Evolutionary conservation across 768 basidiomycete species (phyloP), one percentile per base, ranked within the genome.

Genomic region (Terana coerulea): DNA sequence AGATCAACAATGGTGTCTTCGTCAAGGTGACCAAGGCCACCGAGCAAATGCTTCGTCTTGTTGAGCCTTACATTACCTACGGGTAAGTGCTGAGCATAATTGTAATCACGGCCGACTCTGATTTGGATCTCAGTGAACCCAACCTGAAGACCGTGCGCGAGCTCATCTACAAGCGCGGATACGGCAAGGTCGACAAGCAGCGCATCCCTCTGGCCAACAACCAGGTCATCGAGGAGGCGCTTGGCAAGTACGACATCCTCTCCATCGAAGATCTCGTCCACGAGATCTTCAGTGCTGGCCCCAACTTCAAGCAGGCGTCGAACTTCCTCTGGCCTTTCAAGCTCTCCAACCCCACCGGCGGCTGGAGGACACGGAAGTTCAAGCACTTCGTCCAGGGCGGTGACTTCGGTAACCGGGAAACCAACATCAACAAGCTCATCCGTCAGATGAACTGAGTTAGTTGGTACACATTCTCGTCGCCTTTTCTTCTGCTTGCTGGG

Each of bases 291-390:
- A 95, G 89, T 52, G 84, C 84, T 53, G 97, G 97, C 64, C 95
- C 97, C 65, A 93, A 98, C 80, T 99, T 99, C 84, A 98, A 98
- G 78, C 92, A 97, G 87, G 88, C 86, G 52, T 83, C 88, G 60
- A 95, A 93, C 82, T 95, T 95, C 84, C 86, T 98, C 48, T 98
- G 95, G 95, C 97, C 97, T 22, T 98, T 99, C 83, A 99, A 99
- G 72, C 89, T 99, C 57, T 98, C 94, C 65, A 98, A 98, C 84
- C 95, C 97, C 50, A 98, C 82, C 59, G 95, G 97, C 59, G 97
- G 97, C 61, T 99, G 94, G 95, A 87, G 92, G 75, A 85, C 82
- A 69, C 83, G 93, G 69, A 98, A 98, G 76, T 98, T 98, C 84
- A 95, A 89, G 77, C 91, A 93, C 76, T 97, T 79, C 69, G 83